Evolutionary conservation across 2,329 filamentous ascomycete genomes (phyloP), one percentile per base, ranked within the genome.

Genomic region (Lojkania enalia): DNA sequence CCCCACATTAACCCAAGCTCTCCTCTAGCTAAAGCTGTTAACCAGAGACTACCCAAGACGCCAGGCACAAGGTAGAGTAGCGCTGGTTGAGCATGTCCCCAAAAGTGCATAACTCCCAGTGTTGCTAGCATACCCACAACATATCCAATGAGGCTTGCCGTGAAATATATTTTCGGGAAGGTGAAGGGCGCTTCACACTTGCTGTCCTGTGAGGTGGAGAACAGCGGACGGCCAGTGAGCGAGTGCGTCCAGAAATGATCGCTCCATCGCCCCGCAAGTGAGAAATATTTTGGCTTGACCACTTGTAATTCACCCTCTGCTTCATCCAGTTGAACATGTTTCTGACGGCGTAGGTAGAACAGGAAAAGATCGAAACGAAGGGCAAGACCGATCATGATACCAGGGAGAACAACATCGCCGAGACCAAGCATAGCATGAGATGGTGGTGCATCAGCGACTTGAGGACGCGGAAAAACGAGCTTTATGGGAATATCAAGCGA

Each of bases 401-500:
- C 94, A 0, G 92, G 92, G 3, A 99, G 77, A 1, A 96, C 88
- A 46, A 99, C 88, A 63, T 99, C 92, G n/a, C 92, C 92, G 0
- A 97, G 78, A 0, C 92, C 92, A 5, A 99, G 83, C 80, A 97
- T 95, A 41, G 88, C 80, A 55, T 79, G 62, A 19, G 74, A 67
- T 47, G 58, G 57, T 29, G 69, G 59, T 3, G 65, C 64, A 5
- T 73, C 63, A n/a, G 75, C 67, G 23, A 70, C 64, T 2, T 75
- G 67, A 5, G 85, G 84, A n/a, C 80, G 79, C 1, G 87, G 85
- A 51, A 96, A 95, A 4, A 94, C 79, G 5, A 99, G 81, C 67
- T 96, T 97, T 67, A 96, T 94, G 0, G 92, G 94, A 0, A 92
- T 88, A 55, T 99, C 92, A 19, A 99, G 76, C 30, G 86, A 87